Conservation (phyloP, 1,284 basidiomycete genomes). For the Phaffia rhodozyma region DNA sequence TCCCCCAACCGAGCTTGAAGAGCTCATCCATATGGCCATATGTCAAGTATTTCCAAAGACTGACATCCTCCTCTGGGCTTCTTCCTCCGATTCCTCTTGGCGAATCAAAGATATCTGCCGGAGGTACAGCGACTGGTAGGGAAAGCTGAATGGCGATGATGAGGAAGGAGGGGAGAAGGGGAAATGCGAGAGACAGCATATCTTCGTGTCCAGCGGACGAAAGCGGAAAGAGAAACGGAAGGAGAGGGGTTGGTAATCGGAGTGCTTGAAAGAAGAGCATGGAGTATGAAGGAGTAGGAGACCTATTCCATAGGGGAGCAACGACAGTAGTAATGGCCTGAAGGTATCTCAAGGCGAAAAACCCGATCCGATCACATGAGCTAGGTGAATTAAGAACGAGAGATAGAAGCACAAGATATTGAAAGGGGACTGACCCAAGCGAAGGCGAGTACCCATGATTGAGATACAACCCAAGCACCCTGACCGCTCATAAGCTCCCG, state of each 20-base stretch:
- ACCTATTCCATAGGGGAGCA: neutral
- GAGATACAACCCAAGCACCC: too few species aligned
- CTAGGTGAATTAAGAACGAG: neutral
- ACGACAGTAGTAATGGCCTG: neutral
- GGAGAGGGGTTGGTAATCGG: neutral
- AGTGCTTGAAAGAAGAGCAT: neutral
- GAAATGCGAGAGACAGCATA: neutral
- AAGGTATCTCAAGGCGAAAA: too few species aligned
- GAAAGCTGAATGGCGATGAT: neutral
- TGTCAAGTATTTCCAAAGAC: slow-evolving; percentile 57
- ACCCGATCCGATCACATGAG: too few species aligned
- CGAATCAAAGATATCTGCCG: neutral
- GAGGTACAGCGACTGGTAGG: neutral
- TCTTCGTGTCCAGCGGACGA: too few species aligned
- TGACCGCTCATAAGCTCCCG: too few species aligned
- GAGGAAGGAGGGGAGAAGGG: neutral
- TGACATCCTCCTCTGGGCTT: slow-evolving; percentile 4
- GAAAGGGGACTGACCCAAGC: neutral
- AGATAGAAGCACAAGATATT: too few species aligned
- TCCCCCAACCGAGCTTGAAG: slow-evolving; percentile 46
- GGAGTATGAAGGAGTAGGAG: slow-evolving; percentile 1
- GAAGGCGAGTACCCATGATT: neutral
- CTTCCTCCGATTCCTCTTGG: slow-evolving; percentile 2
- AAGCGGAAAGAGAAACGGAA: neutral
- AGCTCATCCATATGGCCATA: slow-evolving; percentile 64